These are phyloP conservation scores for Solanum dulcamara DNA, from an alignment of 257 asterid species.

Conservation along the genomic window DNA sequence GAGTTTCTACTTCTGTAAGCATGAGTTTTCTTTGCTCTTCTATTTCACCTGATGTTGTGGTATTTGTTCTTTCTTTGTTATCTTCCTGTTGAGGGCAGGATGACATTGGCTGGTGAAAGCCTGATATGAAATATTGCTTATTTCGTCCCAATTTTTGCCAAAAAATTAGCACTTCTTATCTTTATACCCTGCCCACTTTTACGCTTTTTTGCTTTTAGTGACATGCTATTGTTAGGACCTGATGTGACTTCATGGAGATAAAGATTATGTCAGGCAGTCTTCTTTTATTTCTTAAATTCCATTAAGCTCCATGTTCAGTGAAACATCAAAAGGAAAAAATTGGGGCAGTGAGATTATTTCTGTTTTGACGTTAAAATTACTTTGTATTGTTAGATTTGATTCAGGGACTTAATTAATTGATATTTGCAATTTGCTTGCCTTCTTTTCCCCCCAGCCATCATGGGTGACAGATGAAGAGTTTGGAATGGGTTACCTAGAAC, in stretches of 20 bases:
- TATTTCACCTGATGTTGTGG: background rate
- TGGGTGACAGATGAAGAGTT: conserved; percentile 99
- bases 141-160: background rate
- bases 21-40: background rate
- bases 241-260: background rate
- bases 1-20: background rate
- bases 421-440: background rate
- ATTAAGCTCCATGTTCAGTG: background rate
- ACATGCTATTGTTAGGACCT: background rate
- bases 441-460: conserved; percentile 47
- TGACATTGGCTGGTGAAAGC: background rate
- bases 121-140: background rate
- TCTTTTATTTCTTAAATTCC: background rate
- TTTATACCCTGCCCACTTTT: background rate
- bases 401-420: background rate
- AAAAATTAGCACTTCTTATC: background rate
- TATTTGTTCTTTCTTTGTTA: background rate
- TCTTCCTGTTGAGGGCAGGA: background rate
- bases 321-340: background rate
- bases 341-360: background rate
- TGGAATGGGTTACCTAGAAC: conserved; percentile 93
- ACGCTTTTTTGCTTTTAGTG: background rate
- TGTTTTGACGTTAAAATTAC: background rate
- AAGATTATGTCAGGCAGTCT: background rate
- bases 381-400: background rate